Conservation (phyloP, 179 eudicot species). For the Silene vulgaris region DNA sequence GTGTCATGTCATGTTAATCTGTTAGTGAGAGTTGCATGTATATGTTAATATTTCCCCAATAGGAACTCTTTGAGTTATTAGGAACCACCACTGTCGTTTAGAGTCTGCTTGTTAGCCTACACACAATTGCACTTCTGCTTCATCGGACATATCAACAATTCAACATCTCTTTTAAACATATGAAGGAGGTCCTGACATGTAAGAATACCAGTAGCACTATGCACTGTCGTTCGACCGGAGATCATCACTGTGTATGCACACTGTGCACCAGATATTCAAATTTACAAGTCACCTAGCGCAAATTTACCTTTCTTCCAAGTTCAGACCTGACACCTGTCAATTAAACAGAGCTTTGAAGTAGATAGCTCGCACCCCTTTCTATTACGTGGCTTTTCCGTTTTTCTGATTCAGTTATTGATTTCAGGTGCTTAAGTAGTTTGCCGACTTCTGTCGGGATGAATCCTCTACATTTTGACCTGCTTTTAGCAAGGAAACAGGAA, state of each 20-base stretch:
- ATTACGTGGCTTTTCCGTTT: neutral
- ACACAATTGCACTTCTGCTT: no score
- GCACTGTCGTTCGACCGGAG: neutral
- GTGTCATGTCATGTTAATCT: neutral
- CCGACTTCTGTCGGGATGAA: slow-evolving; percentile 83
- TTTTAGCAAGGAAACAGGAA: slow-evolving; percentile 60
- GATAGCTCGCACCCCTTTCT: neutral
- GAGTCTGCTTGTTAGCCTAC: no score
- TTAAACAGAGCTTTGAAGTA: slow-evolving; percentile 1
- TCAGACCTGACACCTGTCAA: neutral
- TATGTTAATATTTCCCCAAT: neutral
- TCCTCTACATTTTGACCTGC: slow-evolving; percentile 83
- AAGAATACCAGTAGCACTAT: neutral
- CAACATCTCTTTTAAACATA: no score
- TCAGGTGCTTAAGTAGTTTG: slow-evolving; percentile 88
- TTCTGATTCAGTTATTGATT: slow-evolving; percentile 15
- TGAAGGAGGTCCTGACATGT: no score
- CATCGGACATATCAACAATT: no score
- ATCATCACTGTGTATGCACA: neutral
- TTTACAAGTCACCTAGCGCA: neutral
- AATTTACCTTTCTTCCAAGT: neutral
- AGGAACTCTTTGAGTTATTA: neutral
- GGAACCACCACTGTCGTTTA: neutral
- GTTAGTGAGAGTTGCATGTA: neutral
- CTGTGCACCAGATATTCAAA: neutral